These are phyloP conservation scores for Artemisia argyi DNA, from an alignment of 129 eudicot genomes.

Conservation along the genomic window DNA sequence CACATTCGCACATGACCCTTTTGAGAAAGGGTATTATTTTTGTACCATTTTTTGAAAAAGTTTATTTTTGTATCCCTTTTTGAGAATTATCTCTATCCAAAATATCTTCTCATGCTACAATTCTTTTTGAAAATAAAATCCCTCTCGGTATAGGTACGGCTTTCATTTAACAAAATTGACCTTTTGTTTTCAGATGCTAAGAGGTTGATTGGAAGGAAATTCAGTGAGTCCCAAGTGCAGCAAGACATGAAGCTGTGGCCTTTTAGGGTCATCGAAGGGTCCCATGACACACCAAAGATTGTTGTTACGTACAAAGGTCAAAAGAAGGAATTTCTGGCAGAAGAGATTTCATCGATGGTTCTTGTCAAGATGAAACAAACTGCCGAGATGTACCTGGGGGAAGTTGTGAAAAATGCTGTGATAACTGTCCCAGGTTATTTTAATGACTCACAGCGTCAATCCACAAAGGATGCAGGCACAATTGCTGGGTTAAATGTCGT, in stretches of 20 bases:
- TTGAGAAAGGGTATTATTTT: too few species aligned
- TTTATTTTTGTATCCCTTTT: too few species aligned
- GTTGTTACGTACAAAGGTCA: conserved; percentile 31
- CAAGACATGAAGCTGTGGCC: conserved; percentile 30
- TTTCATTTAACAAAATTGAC: background rate
- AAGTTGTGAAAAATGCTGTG: background rate
- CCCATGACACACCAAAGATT: conserved; percentile 23
- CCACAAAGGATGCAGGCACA: background rate
- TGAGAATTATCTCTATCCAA: too few species aligned
- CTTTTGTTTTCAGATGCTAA: conserved; percentile 21
- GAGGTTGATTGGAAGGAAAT: conserved; percentile 32
- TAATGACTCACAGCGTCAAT: conserved; percentile 5
- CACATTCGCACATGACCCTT: too few species aligned
- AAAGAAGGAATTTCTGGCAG: conserved; percentile 18
- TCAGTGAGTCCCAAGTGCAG: conserved; percentile 15
- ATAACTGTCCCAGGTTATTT: background rate
- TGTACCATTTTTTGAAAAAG: too few species aligned
- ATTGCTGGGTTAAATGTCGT: conserved; percentile 1
- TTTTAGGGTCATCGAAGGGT: conserved; percentile 20
- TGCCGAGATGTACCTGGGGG: conserved; percentile 17
- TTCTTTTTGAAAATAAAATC: background rate
- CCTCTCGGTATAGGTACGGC: background rate
- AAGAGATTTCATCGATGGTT: conserved; percentile 34
- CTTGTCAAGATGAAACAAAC: conserved; percentile 26
- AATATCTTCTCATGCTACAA: background rate